phyloP scores from a whole-genome alignment of 2,329 filamentous ascomycete species.

The Talaromyces atroroseus region DNA sequence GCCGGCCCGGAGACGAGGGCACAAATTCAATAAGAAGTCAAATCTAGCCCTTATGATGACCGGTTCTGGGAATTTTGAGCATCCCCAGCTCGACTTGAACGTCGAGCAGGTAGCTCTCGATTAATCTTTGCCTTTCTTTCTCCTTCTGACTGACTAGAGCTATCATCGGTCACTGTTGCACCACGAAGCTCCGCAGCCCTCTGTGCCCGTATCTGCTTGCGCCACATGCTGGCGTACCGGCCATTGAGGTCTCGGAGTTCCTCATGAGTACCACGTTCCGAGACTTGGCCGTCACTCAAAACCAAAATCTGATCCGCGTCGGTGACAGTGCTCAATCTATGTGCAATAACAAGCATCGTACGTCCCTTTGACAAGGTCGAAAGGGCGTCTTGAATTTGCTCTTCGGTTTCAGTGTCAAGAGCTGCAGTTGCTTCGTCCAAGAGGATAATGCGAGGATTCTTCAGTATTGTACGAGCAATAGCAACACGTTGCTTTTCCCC shows the following conservation, averaged over 20 bases:
- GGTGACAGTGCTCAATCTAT: slow-evolving; percentile 79
- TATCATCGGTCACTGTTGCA: slow-evolving; percentile 37
- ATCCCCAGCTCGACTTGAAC: slow-evolving; percentile 14
- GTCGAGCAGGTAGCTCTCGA: slow-evolving; percentile 17
- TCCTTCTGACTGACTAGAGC: slow-evolving; percentile 46
- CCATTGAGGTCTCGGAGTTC: slow-evolving; percentile 66
- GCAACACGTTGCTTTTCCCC: slow-evolving; percentile 92
- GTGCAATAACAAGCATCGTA: slow-evolving; percentile 92
- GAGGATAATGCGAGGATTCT: slow-evolving; percentile 86
- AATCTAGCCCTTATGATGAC: background rate
- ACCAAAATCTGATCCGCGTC: slow-evolving; percentile 82
- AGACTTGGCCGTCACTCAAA: slow-evolving; percentile 67
- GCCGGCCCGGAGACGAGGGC: no score
- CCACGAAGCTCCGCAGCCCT: slow-evolving; percentile 49
- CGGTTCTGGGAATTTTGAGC: slow-evolving; percentile 7
- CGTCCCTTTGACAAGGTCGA: slow-evolving; percentile 75
- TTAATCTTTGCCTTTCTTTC: slow-evolving; percentile 28
- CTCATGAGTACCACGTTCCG: slow-evolving; percentile 72
- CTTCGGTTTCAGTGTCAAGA: slow-evolving; percentile 84
- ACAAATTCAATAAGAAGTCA: no score
- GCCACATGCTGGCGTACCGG: slow-evolving; percentile 80
- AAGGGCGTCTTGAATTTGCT: slow-evolving; percentile 84
- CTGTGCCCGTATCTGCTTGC: slow-evolving; percentile 77
- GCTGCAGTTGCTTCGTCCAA: slow-evolving; percentile 90
- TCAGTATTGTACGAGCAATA: slow-evolving; percentile 87